Conservation (phyloP, 2,329 filamentous ascomycete species). For the Botrytis cinerea region DNA sequence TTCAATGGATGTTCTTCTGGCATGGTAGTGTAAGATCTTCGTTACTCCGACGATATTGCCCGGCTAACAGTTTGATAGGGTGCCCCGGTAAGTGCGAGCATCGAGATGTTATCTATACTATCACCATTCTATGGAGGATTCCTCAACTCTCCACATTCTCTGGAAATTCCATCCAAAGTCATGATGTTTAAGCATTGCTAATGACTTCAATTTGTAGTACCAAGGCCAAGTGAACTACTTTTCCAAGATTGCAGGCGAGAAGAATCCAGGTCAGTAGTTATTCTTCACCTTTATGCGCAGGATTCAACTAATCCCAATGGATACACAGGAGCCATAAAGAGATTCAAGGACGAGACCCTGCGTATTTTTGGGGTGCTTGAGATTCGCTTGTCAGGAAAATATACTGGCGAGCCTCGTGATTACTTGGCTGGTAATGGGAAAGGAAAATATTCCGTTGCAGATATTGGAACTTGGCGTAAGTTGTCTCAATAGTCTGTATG, state of each 20-base stretch:
- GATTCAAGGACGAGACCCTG: slow-evolving; percentile 54
- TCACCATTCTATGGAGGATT: not conserved
- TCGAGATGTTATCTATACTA: not conserved
- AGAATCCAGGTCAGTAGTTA: slow-evolving; percentile 10
- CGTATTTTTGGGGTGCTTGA: slow-evolving; percentile 58
- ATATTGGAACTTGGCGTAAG: slow-evolving; percentile 51
- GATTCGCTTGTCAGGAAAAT: slow-evolving; percentile 54
- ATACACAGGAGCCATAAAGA: slow-evolving; percentile 48
- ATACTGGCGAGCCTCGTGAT: slow-evolving; percentile 50
- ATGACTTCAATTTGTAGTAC: slow-evolving; percentile 7
- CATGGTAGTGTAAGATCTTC: slow-evolving; percentile 46
- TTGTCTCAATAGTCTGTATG: not conserved
- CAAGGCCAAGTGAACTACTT: slow-evolving; percentile 25
- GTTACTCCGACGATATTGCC: not conserved
- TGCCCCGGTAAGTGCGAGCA: not conserved
- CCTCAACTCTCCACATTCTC: not conserved
- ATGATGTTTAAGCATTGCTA: not conserved
- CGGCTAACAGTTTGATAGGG: slow-evolving; percentile 6
- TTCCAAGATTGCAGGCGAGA: slow-evolving; percentile 17
- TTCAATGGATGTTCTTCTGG: slow-evolving; percentile 60
- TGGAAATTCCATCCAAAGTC: not conserved
- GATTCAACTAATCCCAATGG: not conserved
- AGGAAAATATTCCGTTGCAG: slow-evolving; percentile 56
- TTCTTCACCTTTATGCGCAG: not conserved
- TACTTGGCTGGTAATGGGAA: slow-evolving; percentile 55